Conservation (phyloP, 148 eudicot species). For the Silene latifolia region DNA sequence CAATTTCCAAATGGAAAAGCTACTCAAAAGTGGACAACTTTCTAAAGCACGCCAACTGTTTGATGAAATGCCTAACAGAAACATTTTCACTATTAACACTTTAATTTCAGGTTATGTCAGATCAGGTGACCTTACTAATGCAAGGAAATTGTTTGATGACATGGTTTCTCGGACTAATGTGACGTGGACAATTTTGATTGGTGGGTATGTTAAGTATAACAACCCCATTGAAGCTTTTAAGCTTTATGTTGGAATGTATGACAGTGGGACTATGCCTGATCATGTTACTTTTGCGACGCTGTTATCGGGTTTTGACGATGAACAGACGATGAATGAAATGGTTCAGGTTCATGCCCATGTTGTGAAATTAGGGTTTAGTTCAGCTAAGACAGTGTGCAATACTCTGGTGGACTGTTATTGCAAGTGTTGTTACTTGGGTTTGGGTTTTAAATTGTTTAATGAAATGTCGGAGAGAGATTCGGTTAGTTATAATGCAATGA, state of each 20-base stretch:
- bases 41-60: conserved; percentile 49
- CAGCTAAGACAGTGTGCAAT: conserved; percentile 45
- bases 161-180: conserved; percentile 42
- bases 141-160: conserved; percentile 53
- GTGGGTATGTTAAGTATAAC: conserved; percentile 50
- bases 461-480: conserved; percentile 52
- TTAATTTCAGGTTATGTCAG: conserved; percentile 59
- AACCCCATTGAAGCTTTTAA: conserved; percentile 48
- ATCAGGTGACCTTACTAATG: conserved; percentile 45
- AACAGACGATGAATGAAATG: conserved; percentile 24
- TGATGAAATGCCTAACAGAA: conserved; percentile 63
- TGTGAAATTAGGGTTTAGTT: conserved; percentile 44
- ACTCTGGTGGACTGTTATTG: conserved; percentile 73
- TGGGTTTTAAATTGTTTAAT: conserved; percentile 41
- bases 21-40: conserved; percentile 33
- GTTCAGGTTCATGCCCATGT: conserved; percentile 64
- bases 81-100: conserved; percentile 44
- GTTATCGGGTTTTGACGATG: conserved; percentile 54
- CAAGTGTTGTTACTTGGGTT: conserved; percentile 49
- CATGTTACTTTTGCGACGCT: conserved; percentile 64
- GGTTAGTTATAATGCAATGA: conserved; percentile 63
- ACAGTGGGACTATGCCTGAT: conserved; percentile 48
- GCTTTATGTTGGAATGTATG: conserved; percentile 52
- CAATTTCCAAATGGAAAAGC: conserved; percentile 43
- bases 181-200: conserved; percentile 76